Evolutionary conservation across 2,329 filamentous ascomycete genomes (phyloP).

Genomic region (Lachnellula subtilissima): DNA sequence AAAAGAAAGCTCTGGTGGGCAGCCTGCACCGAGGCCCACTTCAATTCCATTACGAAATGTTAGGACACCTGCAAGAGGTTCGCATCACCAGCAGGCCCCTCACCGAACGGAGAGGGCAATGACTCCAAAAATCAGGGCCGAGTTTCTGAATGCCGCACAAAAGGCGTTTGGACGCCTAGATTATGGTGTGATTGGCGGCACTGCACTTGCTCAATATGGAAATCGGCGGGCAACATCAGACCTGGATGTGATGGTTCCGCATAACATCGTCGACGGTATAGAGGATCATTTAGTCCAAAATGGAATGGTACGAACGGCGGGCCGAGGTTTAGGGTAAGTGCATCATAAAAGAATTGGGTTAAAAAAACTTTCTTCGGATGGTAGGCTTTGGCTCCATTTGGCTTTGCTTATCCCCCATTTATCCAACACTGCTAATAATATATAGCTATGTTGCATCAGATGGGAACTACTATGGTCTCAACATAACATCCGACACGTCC

Average conservation of each 20-base stretch:
- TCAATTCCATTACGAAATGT: neutral
- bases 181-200: neutral
- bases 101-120: neutral
- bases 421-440: neutral
- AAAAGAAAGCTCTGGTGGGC: neutral
- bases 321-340: neutral
- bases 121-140: neutral
- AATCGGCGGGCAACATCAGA: neutral
- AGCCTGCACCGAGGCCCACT: neutral
- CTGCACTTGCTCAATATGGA: neutral
- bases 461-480: neutral
- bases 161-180: slow-evolving; percentile 1
- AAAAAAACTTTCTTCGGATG: neutral
- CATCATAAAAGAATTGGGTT: neutral
- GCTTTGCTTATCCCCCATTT: no score
- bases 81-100: neutral
- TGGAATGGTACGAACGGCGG: neutral
- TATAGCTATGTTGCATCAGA: neutral
- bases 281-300: neutral
- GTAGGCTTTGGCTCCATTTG: no score
- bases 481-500: neutral
- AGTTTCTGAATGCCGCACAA: neutral
- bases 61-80: neutral
- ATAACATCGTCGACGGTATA: neutral
- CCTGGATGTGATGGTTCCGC: slow-evolving; percentile 1